Evolutionary conservation across 1,139 yeast genomes (phyloP), one percentile per base, ranked within the genome.

Genomic region (Kodamaea sp.): DNA sequence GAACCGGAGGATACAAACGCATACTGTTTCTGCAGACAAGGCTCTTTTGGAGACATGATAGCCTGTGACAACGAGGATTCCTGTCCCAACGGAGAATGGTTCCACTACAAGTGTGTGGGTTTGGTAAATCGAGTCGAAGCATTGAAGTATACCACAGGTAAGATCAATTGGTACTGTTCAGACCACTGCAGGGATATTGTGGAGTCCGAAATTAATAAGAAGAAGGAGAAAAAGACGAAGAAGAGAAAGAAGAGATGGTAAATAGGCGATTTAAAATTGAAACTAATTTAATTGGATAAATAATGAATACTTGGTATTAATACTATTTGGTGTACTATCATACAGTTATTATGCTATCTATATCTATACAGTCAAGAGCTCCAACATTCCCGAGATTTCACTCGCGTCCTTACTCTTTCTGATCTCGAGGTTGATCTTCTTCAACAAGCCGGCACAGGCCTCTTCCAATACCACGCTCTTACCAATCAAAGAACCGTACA

Each of bases 351-450:
- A 19, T 19, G 7, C 7, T 19, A 7, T 7, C 21, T 19, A 19
- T 19, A 12, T 20, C 42, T 57, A 70, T 28, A 70, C 73, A 34
- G 78, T 78, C 49, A 90, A 70, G 47, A 92, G 63, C 59, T 88
- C 94, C 50, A 92, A 70, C 97, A 92, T 92, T 41, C 98, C 98
- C 50, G 85, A 88, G 32, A 92, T 80, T 55, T 80, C 84, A 58
- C 83, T 84, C 7, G 97, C 96, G 56, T 90, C 96, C 54, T 80
- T 79, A 29, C 96, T 87, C 52, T 83, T 82, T 39, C 70, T 73
- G 26, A 89, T 79, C 61, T 90, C 97, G 23, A 65, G 57, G 39
- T 75, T 75, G 27, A 90, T 73, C 51, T 78, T 78, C 50, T 73
- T 74, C 50, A 73, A 70, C 44, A 92, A 65, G 38, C 75, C 75